Evolutionary conservation across 306 rosid species (phyloP), one percentile per base, ranked within the genome.

Genomic region (Albizia julibrissin): DNA sequence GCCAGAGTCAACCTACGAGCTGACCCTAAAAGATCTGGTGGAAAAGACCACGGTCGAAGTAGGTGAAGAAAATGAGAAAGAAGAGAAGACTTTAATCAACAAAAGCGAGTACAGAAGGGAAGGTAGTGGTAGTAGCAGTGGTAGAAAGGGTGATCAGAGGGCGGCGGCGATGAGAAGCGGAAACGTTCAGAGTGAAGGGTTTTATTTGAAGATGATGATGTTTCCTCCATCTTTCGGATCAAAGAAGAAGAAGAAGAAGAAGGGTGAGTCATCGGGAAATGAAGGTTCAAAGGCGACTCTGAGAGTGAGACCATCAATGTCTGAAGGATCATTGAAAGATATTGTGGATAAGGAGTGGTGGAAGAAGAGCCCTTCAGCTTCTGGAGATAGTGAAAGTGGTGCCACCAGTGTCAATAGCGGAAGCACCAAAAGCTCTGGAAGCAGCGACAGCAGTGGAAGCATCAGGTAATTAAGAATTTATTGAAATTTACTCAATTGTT

Each of bases 1-100:
- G 97, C 98, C 98, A 0, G 98, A 95, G 65, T 84, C 97, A 3
- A 85, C 86, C 61, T 93, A 93, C 80, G 98, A 95, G 86, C 97
- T 95, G 44, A 86, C 98, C 1, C 49, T 95, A 50, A 95, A 81
- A 80, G 98, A 95, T 87, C 89, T 95, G 1, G 98, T 95, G 44
- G 97, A 93, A 68, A 78, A 80, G 22, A 87, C 92, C 3, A 16
- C 31, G 50, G 42, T 75, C 61, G 81, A 77, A 0, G 72, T 26
- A 6, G 78, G 33, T 5, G 81, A 72, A 75, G 80, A 85, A 24
- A 84, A 56, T 2, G 22, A 12, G 47, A 73, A 37, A 1, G 85
- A 78, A 13, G 86, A 78, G 62, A 74, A 42, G n/a, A 50, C 65
- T 58, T 39, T 21, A 79, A 68, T 56, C 46, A 69, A 52, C 39